phyloP scores from a whole-genome alignment of 2,329 filamentous ascomycete genomes.

The Curvularia sp. region DNA sequence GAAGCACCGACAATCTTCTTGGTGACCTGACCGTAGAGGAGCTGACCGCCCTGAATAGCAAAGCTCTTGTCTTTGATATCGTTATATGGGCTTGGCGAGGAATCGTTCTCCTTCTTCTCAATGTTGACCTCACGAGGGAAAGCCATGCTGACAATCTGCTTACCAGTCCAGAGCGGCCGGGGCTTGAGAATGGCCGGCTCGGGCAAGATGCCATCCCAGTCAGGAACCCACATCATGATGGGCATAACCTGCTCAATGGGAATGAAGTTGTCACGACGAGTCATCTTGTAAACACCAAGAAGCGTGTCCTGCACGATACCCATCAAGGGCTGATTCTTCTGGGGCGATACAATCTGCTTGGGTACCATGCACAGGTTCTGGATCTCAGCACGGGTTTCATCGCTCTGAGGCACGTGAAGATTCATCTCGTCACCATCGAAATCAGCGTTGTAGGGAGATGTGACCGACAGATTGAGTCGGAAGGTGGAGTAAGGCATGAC shows the following conservation, averaged over 20 bases:
- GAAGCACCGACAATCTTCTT: slow-evolving; percentile 96
- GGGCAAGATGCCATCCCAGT: slow-evolving; percentile 95
- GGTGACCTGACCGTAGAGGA: slow-evolving; percentile 87
- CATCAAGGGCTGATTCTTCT: slow-evolving; percentile 97
- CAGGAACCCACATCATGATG: slow-evolving; percentile 94
- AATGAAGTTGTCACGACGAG: slow-evolving; percentile 88
- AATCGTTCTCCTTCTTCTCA: slow-evolving; percentile 64
- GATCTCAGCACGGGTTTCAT: slow-evolving; percentile 95
- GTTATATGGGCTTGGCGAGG: slow-evolving; percentile 56
- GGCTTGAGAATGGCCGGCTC: slow-evolving; percentile 94
- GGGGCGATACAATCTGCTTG: slow-evolving; percentile 96
- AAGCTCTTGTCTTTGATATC: slow-evolving; percentile 81
- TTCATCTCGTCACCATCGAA: slow-evolving; percentile 99
- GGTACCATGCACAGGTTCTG: slow-evolving; percentile 97
- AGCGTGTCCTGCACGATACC: slow-evolving; percentile 99
- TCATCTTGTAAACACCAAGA: slow-evolving; percentile 96
- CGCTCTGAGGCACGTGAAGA: slow-evolving; percentile 96
- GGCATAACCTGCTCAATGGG: slow-evolving; percentile 94
- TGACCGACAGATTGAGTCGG: slow-evolving; percentile 95
- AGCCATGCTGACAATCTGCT: slow-evolving; percentile 94
- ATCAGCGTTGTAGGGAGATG: slow-evolving; percentile 98
- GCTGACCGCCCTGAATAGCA: slow-evolving; percentile 82
- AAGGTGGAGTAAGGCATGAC: slow-evolving; percentile 99
- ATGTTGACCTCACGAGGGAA: slow-evolving; percentile 86
- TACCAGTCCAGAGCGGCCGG: slow-evolving; percentile 92